Base-by-base conservation (phyloP, 352 stramenopile genomes). In the Phytopythium mirpurense region DNA sequence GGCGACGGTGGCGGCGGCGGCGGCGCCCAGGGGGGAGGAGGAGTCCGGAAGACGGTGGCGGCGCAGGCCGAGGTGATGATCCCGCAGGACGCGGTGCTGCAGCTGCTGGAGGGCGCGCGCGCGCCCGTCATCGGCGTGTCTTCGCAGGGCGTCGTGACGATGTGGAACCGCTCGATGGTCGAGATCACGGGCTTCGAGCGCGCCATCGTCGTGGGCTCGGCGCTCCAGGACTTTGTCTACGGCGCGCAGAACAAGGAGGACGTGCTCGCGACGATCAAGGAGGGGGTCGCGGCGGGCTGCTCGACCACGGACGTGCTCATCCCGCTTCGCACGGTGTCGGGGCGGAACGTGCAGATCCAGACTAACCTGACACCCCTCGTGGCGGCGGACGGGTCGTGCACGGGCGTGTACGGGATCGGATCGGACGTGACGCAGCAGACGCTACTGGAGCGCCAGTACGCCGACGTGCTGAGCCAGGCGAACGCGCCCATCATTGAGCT, bases 401-500 rank as follows among this genome's bases (percentile, higher is more conserved):
- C 73, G 4, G 75, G 75, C n/a, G 66, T 83, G 18, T 84, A 83
- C 40, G 75, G 73, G 53, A 78, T 86, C 24, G 73, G 76, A 5
- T 64, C 79, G 45, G 75, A 86, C 40, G 68, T 83, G 44, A 84
- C 75, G 24, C 62, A 83, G 60, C 70, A 67, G 53, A 62, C 65
- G 26, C 68, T 81, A 18, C 70, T 83, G 38, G 72, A 86, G 55
- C 65, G 68, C 35, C 74, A 90, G 57, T 86, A 88, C 37, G 71
- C 70, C 5, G 65, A 70, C 3, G 73, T 93, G 16, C 82, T 93
- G 64, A 88, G 87, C 65, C 75, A 84, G 43, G 80, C 80, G 14
- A 91, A 91, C 54, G 72, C 77, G 45, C 74, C 81, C 3, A 91
- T 91, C 27, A 85, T 93, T 52, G 83, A 87, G 52, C 65, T 91